phyloP scores from a whole-genome alignment of 2,329 filamentous ascomycete genomes.

The Pseudogymnoascus sp. region DNA sequence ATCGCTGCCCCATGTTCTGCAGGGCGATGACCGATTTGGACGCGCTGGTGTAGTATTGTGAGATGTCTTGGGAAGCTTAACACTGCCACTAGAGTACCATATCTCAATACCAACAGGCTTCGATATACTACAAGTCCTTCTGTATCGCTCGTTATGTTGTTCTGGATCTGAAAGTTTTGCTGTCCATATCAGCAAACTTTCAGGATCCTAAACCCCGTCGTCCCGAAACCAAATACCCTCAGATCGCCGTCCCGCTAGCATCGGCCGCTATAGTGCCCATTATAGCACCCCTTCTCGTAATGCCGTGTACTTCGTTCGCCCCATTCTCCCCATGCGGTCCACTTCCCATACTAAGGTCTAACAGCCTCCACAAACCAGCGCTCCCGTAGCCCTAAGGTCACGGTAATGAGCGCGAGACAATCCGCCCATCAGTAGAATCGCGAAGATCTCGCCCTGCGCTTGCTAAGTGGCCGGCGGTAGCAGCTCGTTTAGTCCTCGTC shows the following conservation, averaged over 20 bases:
- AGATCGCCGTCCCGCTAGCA: conserved; percentile 1
- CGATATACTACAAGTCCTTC: neutral
- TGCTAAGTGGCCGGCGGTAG: neutral
- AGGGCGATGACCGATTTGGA: neutral
- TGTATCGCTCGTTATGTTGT: neutral
- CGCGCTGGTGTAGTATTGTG: neutral
- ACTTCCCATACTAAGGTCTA: neutral
- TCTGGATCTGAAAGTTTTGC: neutral
- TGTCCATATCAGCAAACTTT: neutral
- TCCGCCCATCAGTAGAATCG: neutral
- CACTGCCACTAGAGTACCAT: neutral
- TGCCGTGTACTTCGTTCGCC: neutral
- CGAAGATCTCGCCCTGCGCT: neutral
- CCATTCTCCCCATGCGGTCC: neutral
- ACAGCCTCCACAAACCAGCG: neutral
- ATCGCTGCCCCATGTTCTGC: neutral
- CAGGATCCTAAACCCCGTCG: neutral
- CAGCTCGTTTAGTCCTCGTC: neutral
- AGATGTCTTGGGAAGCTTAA: conserved; percentile 7
- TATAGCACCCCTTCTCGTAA: neutral
- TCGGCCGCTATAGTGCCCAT: neutral
- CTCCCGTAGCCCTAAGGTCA: neutral
- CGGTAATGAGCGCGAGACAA: conserved; percentile 6
- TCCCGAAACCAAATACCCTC: conserved; percentile 4
- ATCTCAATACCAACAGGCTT: neutral